Percentiles rank a stretch among this genome's conserved stretches.
Evolutionary conservation across 2,329 filamentous ascomycete genomes (phyloP).

Genomic region (Botryotinia convoluta): DNA sequence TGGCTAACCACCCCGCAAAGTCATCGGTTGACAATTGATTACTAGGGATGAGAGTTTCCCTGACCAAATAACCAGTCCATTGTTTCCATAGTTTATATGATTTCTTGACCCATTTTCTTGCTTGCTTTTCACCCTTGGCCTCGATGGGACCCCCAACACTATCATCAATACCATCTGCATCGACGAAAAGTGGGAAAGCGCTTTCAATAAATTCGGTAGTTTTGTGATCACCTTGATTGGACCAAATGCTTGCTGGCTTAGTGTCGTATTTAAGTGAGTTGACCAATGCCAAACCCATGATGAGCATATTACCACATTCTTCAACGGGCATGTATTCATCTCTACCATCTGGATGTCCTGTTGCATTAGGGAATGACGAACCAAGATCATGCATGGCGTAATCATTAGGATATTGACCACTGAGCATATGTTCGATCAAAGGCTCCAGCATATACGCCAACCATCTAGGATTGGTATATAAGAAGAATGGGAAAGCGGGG

Average conservation of each 20-base stretch:
- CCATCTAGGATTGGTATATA: slow-evolving; percentile 82
- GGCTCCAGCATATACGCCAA: slow-evolving; percentile 76
- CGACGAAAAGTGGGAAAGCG: slow-evolving; percentile 39
- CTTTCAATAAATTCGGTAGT: slow-evolving; percentile 31
- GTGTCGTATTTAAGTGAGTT: slow-evolving; percentile 68
- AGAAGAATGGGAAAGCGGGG: slow-evolving; percentile 80
- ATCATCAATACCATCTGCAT: slow-evolving; percentile 57
- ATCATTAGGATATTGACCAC: slow-evolving; percentile 81
- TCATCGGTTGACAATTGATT: slow-evolving; percentile 70
- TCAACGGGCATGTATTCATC: slow-evolving; percentile 68
- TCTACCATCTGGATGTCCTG: slow-evolving; percentile 62
- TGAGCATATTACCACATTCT: slow-evolving; percentile 66
- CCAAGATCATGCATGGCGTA: slow-evolving; percentile 79
- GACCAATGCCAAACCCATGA: slow-evolving; percentile 71
- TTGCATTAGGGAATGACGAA: slow-evolving; percentile 71
- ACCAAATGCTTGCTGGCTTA: slow-evolving; percentile 58
- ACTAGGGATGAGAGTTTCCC: slow-evolving; percentile 60
- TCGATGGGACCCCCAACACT: slow-evolving; percentile 54
- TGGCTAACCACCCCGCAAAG: slow-evolving; percentile 66
- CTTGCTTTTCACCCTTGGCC: slow-evolving; percentile 52
- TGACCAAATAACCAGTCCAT: slow-evolving; percentile 66
- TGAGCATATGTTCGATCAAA: slow-evolving; percentile 76
- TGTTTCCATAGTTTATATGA: slow-evolving; percentile 66
- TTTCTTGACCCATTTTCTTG: slow-evolving; percentile 59
- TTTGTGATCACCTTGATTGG: slow-evolving; percentile 41